phyloP scores from a whole-genome alignment of 176 grass and related monocot species.

The Juncus inflexus region DNA sequence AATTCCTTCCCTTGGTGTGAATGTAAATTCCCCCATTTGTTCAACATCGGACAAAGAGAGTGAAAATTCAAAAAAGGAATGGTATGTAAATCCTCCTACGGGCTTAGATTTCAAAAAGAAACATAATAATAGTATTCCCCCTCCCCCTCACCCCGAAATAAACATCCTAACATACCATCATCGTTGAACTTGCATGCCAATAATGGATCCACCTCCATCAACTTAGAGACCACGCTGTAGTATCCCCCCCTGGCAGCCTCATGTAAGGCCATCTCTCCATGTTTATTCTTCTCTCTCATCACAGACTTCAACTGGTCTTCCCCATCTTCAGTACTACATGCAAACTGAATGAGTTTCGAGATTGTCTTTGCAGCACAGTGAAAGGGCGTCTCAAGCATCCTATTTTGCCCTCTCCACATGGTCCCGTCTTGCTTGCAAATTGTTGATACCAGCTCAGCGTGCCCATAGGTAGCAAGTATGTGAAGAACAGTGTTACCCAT shows the following conservation, averaged over 20 bases:
- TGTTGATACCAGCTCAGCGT: background rate
- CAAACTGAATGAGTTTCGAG: background rate
- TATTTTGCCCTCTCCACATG: background rate
- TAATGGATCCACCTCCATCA: background rate
- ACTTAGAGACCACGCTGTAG: background rate
- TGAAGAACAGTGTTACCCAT: constrained; percentile 18
- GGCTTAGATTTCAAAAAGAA: too few relatives aligned
- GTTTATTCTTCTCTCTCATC: background rate
- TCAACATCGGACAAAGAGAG: too few relatives aligned
- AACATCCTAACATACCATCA: too few relatives aligned
- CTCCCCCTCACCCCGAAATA: too few relatives aligned
- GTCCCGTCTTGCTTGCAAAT: background rate
- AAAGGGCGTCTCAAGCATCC: constrained; percentile 15
- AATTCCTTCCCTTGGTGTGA: too few relatives aligned
- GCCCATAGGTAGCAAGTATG: background rate
- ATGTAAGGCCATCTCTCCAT: constrained; percentile 15
- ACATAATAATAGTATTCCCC: too few relatives aligned
- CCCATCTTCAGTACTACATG: background rate
- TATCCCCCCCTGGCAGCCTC: constrained; percentile 11
- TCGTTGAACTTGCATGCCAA: background rate
- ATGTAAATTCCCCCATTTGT: too few relatives aligned
- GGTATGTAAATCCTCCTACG: too few relatives aligned
- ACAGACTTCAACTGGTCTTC: background rate
- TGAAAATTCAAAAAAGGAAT: too few relatives aligned
- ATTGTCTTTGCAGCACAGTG: constrained; percentile 14